These are phyloP conservation scores for Hymenoscyphus repandus DNA, from an alignment of 2,329 filamentous ascomycete species.

Conservation along the genomic window DNA sequence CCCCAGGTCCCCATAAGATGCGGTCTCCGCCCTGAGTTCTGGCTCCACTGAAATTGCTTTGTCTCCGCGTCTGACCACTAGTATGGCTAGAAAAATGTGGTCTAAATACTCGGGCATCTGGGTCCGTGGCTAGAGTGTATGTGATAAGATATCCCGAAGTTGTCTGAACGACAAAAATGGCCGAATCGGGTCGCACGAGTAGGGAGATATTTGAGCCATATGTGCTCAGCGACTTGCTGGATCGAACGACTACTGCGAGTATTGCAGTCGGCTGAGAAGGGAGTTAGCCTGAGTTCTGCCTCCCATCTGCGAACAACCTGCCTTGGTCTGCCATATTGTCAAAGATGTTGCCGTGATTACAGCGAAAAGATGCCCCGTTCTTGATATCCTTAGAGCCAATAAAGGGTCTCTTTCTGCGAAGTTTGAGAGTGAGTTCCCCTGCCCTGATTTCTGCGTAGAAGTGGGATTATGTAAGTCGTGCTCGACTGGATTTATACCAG, in stretches of 20 bases:
- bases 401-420: constrained; percentile 53
- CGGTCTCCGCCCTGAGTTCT: constrained; percentile 45
- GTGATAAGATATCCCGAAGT: constrained; percentile 84
- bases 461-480: constrained; percentile 38
- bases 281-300: constrained; percentile 5
- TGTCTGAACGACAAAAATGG: constrained; percentile 88
- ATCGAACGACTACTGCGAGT: constrained; percentile 79
- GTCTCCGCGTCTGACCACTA: constrained; percentile 56
- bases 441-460: constrained; percentile 12
- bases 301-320: constrained; percentile 36
- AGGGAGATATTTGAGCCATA: constrained; percentile 85
- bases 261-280: constrained; percentile 73
- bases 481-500: constrained; percentile 54
- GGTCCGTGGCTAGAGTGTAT: constrained; percentile 83
- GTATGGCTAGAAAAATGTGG: constrained; percentile 68
- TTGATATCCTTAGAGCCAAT: constrained; percentile 69
- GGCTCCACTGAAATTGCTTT: constrained; percentile 55
- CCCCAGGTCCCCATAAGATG: constrained; percentile 70
- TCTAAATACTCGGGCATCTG: constrained; percentile 77
- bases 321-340: constrained; percentile 96
- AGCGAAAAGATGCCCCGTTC: constrained; percentile 78
- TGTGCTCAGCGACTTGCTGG: constrained; percentile 67
- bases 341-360: constrained; percentile 81
- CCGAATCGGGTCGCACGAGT: constrained; percentile 82
- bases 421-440: constrained; percentile 11